Base-by-base conservation (phyloP, 305 asterid genomes). In the Fraxinus sp. region DNA sequence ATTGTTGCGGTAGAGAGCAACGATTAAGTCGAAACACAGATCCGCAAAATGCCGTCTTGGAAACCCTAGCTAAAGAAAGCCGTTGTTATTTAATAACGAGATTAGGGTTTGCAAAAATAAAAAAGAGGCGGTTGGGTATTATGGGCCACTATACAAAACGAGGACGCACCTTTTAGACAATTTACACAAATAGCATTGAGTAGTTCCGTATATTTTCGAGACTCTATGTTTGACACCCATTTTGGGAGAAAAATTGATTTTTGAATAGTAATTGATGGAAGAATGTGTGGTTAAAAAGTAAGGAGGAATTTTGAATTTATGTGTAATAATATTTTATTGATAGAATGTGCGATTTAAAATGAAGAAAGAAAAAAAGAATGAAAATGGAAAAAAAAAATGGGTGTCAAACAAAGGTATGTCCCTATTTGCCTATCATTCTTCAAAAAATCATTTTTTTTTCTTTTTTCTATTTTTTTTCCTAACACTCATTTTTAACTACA, bases 1-100 rank as follows among this genome's bases (percentile, higher is more conserved):
- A 87, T 87, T 85, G 88, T 76, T 85, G 83, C 73, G 85, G 81
- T 84, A 52, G 79, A 35, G 72, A 35, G 35, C 10, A 26, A 0
- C 4, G 75, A 30, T 55, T 36, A 75, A 20, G 7, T 20, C 0
- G 83, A 46, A 66, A 28, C 26, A 33, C 8, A 43, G 20, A 77
- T 59, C 79, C 18, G 85, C 26, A 30, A 77, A 76, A 55, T 74
- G 72, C 39, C 77, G 80, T 75, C 49, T 81, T 30, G 10, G 75
- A 66, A 82, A 79, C 86, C 85, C 86, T 84, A 80, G 55, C 14
- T 0, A 0, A 0, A 0, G 28, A 7, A 35, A 35, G 46, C 14
- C 26, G 75, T 16, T 36, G 28, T 14, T 59, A 75, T 84, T 80
- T 83, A 26, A 71, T 77, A 73, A n/a, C 28, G 26, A 14, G 22